Evolutionary conservation across 768 basidiomycete species (phyloP), one percentile per base, ranked within the genome.

Genomic region (Udeniomyces megalosporus): DNA sequence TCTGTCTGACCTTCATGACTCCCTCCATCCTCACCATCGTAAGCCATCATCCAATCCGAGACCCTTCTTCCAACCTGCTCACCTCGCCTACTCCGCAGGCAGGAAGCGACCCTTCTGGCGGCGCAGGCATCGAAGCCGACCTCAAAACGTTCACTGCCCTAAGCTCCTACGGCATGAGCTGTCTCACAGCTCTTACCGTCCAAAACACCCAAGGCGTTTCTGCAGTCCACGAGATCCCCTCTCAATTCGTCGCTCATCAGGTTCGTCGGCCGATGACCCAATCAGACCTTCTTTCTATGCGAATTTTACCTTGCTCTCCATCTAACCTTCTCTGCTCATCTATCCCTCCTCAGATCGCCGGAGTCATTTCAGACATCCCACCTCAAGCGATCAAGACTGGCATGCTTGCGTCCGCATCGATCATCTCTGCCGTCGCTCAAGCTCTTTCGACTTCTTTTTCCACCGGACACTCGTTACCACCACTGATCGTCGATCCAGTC

Each of bases 61-160:
- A 42, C 17, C 38, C 17, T 42, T 8, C 38, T 17, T 8, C 17
- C 38, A 8, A 42, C 8, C 17, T 42, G 38, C 8, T 42, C 17
- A 8, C 38, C 17, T 42, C 17, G 38, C 38, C 10, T 8, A 42
- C 10, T 42, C 38, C 38, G 17, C 38, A 42, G 38, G 38, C 38
- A 8, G 38, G 38, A 42, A 42, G 38, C 12, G 60, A 61, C 24
- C 60, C 60, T 20, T 61, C 60, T 32, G 88, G 87, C 26, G 89
- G 90, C 1, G 89, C 90, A 32, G 91, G 90, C 0, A 88, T 95
- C 28, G 90, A 90, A 84, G 90, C 88, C 10, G 91, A 93, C 72
- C 76, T 93, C 31, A 88, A 85, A 73, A 84, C 88, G 0, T 85
- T 90, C 67, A 82, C 86, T 4, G 83, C 86, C 0, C 79, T 83